Conservation (phyloP, 2,329 filamentous ascomycete genomes). For the Colletotrichum aenigma region DNA sequence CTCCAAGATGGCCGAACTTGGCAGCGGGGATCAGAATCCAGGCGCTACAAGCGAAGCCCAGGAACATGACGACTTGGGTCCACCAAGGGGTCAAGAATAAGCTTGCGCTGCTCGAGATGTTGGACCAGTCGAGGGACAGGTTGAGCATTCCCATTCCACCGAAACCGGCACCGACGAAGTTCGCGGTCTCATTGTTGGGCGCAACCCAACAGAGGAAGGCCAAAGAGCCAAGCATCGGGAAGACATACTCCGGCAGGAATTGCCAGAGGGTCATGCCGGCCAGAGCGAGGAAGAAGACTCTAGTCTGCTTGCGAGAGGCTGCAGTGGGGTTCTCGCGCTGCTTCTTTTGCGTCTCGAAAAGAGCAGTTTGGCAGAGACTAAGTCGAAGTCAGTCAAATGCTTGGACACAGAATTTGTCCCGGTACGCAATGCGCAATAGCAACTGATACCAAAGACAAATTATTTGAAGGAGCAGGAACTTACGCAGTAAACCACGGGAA, state of each 20-base stretch:
- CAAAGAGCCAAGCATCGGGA: conserved; percentile 14
- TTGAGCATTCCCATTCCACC: conserved; percentile 64
- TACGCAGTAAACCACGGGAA: conserved; percentile 28
- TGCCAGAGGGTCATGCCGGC: conserved; percentile 46
- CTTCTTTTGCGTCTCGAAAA: conserved; percentile 62
- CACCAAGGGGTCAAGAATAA: conserved; percentile 58
- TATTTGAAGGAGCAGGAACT: neutral
- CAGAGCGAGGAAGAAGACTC: conserved; percentile 59
- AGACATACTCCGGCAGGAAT: conserved; percentile 13
- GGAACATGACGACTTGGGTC: conserved; percentile 56
- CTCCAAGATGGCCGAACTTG: conserved; percentile 59
- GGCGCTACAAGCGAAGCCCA: conserved; percentile 58
- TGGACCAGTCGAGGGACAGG: conserved; percentile 60
- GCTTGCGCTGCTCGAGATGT: conserved; percentile 45
- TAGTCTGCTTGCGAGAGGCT: conserved; percentile 56
- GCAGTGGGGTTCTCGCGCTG: conserved; percentile 54
- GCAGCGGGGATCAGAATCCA: conserved; percentile 64
- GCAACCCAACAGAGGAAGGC: conserved; percentile 66
- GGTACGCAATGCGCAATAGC: neutral
- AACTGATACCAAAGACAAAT: neutral
- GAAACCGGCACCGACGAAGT: conserved; percentile 64
- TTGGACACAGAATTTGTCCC: neutral
- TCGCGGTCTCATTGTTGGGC: conserved; percentile 60
- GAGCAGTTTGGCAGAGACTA: conserved; percentile 55
- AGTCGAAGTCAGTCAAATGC: neutral